Percentiles rank a stretch among this genome's conserved stretches.
These are phyloP conservation scores for Amauroascus verrucosus DNA, from an alignment of 2,329 filamentous ascomycete genomes.

Conservation along the genomic window DNA sequence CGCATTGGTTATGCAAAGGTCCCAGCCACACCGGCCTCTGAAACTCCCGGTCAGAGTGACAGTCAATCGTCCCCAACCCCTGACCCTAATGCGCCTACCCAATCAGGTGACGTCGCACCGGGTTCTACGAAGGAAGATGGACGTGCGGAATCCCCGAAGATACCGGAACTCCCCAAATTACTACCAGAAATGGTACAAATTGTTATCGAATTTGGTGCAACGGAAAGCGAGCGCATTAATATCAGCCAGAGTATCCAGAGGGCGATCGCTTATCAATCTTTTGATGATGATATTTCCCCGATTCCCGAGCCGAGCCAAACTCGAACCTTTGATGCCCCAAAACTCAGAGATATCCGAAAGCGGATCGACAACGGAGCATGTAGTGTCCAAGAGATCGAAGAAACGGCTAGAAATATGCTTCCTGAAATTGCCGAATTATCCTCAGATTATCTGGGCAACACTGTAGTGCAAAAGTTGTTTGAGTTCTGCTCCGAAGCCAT, in stretches of 20 bases:
- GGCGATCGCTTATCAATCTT: constrained; percentile 63
- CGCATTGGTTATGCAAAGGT: constrained; percentile 97
- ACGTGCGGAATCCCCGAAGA: constrained; percentile 39
- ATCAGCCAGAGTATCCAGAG: constrained; percentile 65
- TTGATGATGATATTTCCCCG: constrained; percentile 74
- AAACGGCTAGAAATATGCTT: constrained; percentile 85
- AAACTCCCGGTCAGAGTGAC: constrained; percentile 80
- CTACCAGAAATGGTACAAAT: constrained; percentile 75
- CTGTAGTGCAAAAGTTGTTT: constrained; percentile 97
- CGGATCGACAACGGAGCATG: constrained; percentile 92
- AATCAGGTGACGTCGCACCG: constrained; percentile 15
- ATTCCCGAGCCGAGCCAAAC: constrained; percentile 81
- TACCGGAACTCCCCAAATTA: constrained; percentile 66
- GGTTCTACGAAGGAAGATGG: constrained; percentile 24
- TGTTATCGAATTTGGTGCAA: constrained; percentile 77
- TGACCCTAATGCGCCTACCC: constrained; percentile 53
- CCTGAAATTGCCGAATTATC: constrained; percentile 91
- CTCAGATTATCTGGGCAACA: constrained; percentile 95
- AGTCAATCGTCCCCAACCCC: constrained; percentile 85
- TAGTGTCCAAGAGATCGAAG: constrained; percentile 78
- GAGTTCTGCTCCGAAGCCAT: constrained; percentile 87
- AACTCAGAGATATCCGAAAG: constrained; percentile 91
- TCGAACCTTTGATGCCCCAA: constrained; percentile 83
- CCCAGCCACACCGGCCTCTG: constrained; percentile 64
- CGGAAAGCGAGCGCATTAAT: constrained; percentile 61